Base-by-base conservation (phyloP, 176 grass and related monocot species). In the Oryza glumipatula region DNA sequence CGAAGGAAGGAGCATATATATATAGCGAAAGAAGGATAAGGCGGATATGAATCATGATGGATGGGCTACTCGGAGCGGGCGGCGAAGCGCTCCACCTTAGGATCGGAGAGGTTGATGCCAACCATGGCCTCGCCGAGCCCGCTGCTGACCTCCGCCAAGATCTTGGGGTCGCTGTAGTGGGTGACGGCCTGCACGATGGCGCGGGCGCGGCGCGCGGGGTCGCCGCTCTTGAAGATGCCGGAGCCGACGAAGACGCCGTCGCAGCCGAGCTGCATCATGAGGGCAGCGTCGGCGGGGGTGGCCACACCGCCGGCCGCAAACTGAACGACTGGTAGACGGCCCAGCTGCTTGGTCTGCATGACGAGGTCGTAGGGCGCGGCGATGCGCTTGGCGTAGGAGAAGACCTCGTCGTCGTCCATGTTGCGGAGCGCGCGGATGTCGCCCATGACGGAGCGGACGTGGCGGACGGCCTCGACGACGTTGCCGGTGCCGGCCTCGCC, bases 391-490 rank as follows among this genome's bases (percentile, higher is more conserved):
- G 91, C 76, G 67, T 87, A 91, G 70, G 86, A 15, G 86, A 91
- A 91, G 38, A 94, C 92, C 92, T 94, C 92, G 76, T 94, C 92
- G 46, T 94, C 92, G 74, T 94, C 92, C 92, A 94, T 94, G 84
- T 52, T 85, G 72, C 84, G 76, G 72, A 94, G 92, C 10, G 84
- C 72, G n/a, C 92, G 89, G 28, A 94, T 68, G 36, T 91, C 86
- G 8, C 47, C 89, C 92, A 91, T 94, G 76, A 94, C 87, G 72
- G 92, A 89, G 52, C 92, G 89, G 8, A 87, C 92, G 64, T 94
- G 92, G 68, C 92, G 87, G 1, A 91, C 91, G 24, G 88, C 92
- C 84, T 94, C 92, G 14, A 94, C 73, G 72, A 94, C 43, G 81
- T 94, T 94, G 3, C 92, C 92, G 0, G 92, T 94, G 7, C 92